Evolutionary conservation across 108 stramenopile genomes (phyloP).

Genomic region (Nitzschia inconspicua): DNA sequence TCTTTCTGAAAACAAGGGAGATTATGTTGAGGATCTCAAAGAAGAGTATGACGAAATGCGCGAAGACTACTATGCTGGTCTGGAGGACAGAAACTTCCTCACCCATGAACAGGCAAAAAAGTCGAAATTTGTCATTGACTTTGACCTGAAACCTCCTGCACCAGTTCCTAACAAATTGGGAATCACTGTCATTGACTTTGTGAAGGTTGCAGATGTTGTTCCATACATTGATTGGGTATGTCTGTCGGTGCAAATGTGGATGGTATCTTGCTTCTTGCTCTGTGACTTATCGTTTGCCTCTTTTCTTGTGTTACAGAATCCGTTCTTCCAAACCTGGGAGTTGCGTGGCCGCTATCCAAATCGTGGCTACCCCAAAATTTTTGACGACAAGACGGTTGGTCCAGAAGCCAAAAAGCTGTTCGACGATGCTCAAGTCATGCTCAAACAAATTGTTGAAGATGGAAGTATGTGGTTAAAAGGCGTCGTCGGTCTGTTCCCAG

Average conservation of each 20-base stretch:
- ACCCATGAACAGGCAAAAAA: constrained; percentile 86
- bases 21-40: constrained; percentile 90
- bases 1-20: constrained; percentile 82
- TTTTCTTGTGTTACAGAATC: constrained; percentile 47
- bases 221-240: constrained; percentile 98
- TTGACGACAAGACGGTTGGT: constrained; percentile 96
- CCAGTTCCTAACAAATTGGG: constrained; percentile 79
- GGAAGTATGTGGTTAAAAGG: constrained; percentile 89
- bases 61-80: constrained; percentile 97
- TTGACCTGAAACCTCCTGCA: constrained; percentile 82
- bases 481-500: constrained; percentile 94
- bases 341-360: constrained; percentile 99
- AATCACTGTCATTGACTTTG: constrained; percentile 76
- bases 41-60: constrained; percentile 70
- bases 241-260: background rate
- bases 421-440: constrained; percentile 94
- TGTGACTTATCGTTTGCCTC: no score
- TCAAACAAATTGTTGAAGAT: constrained; percentile 88
- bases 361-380: constrained; percentile 99
- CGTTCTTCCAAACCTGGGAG: constrained; percentile 99
- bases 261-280: background rate
- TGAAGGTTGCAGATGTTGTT: constrained; percentile 82
- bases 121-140: constrained; percentile 88
- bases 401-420: constrained; percentile 97
- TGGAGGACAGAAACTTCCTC: constrained; percentile 94